Base-by-base conservation (phyloP, 352 stramenopile species). In the Pythium graminicola region DNA sequence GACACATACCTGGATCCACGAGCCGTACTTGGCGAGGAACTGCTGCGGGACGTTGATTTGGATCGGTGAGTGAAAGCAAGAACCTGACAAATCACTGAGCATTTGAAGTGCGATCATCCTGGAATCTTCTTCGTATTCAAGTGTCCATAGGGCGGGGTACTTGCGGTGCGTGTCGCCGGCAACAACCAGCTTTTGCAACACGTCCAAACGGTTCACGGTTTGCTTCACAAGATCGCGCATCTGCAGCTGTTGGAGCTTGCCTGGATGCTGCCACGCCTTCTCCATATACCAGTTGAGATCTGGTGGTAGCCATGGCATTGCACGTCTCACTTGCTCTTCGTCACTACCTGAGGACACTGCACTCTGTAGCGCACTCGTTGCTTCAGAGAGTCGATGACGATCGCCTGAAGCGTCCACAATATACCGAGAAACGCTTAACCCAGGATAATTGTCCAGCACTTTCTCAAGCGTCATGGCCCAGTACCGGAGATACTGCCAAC, bases 51-150 rank as follows among this genome's bases (percentile, higher is more conserved):
- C 47, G 1, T 27, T 13, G 9, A 69, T 50, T 43, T 60, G 33
- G 57, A 69, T 59, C 6, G 62, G 62, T 0, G 19, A 14, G 38
- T 69, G 62, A 33, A 55, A 65, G 56, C 62, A 69, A 28, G 33
- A 40, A 35, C 62, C 62, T 1, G 62, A 69, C 6, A 69, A 17
- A 20, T 69, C 50, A 6, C 62, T 69, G 13, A 62, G 57, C 33
- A 69, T 60, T 24, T 39, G 44, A 3, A 69, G 29, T 41, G 26
- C 36, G 23, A 60, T 38, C 7, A 14, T 47, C 13, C 54, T 35
- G 6, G 24, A 19, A 0, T 44, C 24, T n/a, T 44, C n/a, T 3
- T 54, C 24, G 52, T 58, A 63, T 31, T 65, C 48, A 6, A 69
- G 35, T 27, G 62, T 69, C 62, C 62, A 65, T 13, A 69, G 48